Conservation (phyloP, 1,139 yeast species). For the Zygosaccharomyces sapae region DNA sequence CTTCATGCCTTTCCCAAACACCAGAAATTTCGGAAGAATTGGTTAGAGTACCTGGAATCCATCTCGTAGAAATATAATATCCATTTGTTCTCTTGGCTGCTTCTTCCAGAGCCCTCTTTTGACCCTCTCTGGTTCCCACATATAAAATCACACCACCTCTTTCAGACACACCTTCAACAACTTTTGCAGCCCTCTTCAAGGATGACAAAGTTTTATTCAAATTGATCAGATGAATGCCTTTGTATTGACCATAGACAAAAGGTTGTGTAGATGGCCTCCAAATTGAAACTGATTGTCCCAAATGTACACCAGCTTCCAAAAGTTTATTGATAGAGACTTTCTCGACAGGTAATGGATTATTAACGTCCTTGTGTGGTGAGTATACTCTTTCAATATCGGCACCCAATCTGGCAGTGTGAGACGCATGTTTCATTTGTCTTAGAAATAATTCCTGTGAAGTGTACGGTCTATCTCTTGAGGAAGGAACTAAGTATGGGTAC, state of each 20-base stretch:
- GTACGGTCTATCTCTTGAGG: conserved; percentile 47
- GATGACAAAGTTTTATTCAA: conserved; percentile 73
- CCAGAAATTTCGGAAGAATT: conserved; percentile 72
- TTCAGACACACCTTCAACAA: conserved; percentile 73
- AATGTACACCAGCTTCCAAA: conserved; percentile 89
- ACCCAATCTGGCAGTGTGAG: conserved; percentile 51
- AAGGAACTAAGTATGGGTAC: conserved; percentile 38
- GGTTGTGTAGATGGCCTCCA: conserved; percentile 88
- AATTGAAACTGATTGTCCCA: conserved; percentile 80
- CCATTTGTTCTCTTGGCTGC: conserved; percentile 80
- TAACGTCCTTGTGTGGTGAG: conserved; percentile 63
- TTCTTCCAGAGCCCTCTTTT: conserved; percentile 65
- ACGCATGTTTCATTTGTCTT: conserved; percentile 59
- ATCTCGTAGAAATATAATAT: conserved; percentile 74
- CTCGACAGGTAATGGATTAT: conserved; percentile 50
- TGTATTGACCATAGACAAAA: conserved; percentile 79
- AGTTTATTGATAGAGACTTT: conserved; percentile 64
- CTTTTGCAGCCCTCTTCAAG: conserved; percentile 74
- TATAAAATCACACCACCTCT: conserved; percentile 82
- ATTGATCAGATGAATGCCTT: conserved; percentile 86
- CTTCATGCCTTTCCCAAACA: conserved; percentile 57
- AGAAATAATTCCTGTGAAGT: conserved; percentile 71
- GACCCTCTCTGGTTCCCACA: conserved; percentile 82
- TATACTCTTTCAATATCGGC: conserved; percentile 61
- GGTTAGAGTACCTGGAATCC: conserved; percentile 95